These are phyloP conservation scores for Phytophthora agathidicida DNA, from an alignment of 352 stramenopile species.

Conservation along the genomic window DNA sequence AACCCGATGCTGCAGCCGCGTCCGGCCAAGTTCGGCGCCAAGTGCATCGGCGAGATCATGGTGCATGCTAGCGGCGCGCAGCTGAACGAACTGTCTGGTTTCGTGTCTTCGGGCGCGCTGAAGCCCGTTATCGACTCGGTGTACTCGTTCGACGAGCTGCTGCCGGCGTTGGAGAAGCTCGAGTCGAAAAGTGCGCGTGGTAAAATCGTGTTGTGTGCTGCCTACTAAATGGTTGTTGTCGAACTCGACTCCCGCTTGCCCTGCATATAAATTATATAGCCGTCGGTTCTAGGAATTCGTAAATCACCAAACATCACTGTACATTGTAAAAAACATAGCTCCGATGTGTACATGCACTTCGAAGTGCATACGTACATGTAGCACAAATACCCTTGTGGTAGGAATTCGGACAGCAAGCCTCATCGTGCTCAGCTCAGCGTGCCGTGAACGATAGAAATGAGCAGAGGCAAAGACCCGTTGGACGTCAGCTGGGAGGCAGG, in stretches of 20 bases:
- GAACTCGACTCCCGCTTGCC: neutral
- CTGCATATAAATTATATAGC: constrained; percentile 3
- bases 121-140: constrained; percentile 44
- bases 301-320: too few species aligned
- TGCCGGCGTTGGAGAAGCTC: constrained; percentile 46
- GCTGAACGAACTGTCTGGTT: constrained; percentile 40
- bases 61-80: constrained; percentile 31
- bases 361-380: too few species aligned
- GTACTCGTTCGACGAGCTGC: constrained; percentile 47
- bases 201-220: constrained; percentile 60
- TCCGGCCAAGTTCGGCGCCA: constrained; percentile 47
- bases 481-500: constrained; percentile 5
- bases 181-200: constrained; percentile 44
- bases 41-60: constrained; percentile 36
- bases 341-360: too few species aligned
- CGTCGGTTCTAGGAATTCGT: too few species aligned
- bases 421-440: constrained; percentile 3
- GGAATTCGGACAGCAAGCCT: neutral
- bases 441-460: constrained; percentile 22
- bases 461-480: neutral
- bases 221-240: constrained; percentile 2
- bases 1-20: constrained; percentile 39
- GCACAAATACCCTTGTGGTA: constrained; percentile 1
- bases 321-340: too few species aligned
- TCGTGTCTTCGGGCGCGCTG: constrained; percentile 36